Evolutionary conservation across 2,329 filamentous ascomycete species (phyloP), one percentile per base, ranked within the genome.

Genomic region (Aspergillus unguis): DNA sequence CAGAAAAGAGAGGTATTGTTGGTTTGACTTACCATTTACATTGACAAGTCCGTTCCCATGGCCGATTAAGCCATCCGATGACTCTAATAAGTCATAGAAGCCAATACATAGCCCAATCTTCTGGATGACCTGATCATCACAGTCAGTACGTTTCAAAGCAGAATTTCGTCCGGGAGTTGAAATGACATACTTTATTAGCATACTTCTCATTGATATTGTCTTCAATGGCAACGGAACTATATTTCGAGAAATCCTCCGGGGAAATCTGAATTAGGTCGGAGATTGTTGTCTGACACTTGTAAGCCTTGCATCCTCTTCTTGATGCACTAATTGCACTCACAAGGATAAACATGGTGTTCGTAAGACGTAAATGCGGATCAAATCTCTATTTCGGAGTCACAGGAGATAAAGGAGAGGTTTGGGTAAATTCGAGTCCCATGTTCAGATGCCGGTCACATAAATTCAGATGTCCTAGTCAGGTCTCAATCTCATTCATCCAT

Each of bases 161-260:
- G 17, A 17, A 17, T 17, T 17, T 17, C 17, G 17, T 17, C 17
- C 17, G 17, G 17, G 17, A 17, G 3, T 28, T 7, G 32, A 27
- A 11, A 54, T 29, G 9, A 25, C 60, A 36, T 47, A 90, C 87
- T 74, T 92, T 94, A 75, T 99, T 96, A 54, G 92, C 85, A 72
- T 96, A 99, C 75, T 99, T 99, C 58, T 85, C 81, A 70, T 99
- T 97, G 75, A 99, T 94, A 65, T 94, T 94, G 75, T 99, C 92
- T 73, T 96, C 91, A 58, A 99, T 90, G 1, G 91, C 90, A 58
- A 91, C 82, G 31, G 84, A 82, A 66, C 89, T 95, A 59, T 74
- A 72, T 72, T 94, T 94, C 56, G 85, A 82, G 68, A 97, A 96
- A 68, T 96, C 89, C 65, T 90, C 83, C 1, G 94, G 94, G 31